These are phyloP conservation scores for Microcyclosporella mali DNA, from an alignment of 2,329 filamentous ascomycete species.

Conservation along the genomic window DNA sequence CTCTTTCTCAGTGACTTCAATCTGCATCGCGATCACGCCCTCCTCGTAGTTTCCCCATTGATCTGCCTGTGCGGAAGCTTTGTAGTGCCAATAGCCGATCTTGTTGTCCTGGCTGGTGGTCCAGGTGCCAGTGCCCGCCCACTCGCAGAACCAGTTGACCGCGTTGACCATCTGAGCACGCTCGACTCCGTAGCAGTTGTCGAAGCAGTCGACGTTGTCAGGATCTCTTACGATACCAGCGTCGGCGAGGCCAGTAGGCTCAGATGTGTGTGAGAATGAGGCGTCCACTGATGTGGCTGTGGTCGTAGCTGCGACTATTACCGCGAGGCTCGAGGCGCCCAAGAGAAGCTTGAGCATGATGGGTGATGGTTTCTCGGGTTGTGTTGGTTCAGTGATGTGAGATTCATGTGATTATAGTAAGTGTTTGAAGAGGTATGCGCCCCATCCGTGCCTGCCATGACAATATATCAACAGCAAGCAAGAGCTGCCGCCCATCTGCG, in stretches of 20 bases:
- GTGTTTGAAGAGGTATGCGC: too few species aligned
- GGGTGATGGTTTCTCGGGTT: too few species aligned
- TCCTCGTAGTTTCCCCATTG: background rate
- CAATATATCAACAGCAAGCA: too few species aligned
- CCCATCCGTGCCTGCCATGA: too few species aligned
- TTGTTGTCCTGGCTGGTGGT: background rate
- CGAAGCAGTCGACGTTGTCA: conserved; percentile 6
- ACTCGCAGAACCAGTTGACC: conserved; percentile 9
- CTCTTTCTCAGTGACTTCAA: background rate
- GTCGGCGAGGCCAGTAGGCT: background rate
- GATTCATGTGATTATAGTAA: too few species aligned
- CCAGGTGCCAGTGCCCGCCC: conserved; percentile 1
- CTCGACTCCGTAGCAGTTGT: conserved; percentile 9
- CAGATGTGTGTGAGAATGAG: too few species aligned
- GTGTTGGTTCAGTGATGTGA: background rate
- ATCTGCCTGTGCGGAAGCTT: background rate
- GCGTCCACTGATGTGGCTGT: background rate
- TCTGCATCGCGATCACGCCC: conserved; percentile 4
- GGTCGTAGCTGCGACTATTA: background rate
- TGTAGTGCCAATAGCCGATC: background rate
- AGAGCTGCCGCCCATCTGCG: too few species aligned
- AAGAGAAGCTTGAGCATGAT: background rate
- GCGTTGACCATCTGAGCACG: background rate
- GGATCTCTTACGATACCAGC: background rate
- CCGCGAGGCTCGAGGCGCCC: background rate